Evolutionary conservation across 768 basidiomycete species (phyloP), one percentile per base, ranked within the genome.

Genomic region (Albatrellus ellisii): DNA sequence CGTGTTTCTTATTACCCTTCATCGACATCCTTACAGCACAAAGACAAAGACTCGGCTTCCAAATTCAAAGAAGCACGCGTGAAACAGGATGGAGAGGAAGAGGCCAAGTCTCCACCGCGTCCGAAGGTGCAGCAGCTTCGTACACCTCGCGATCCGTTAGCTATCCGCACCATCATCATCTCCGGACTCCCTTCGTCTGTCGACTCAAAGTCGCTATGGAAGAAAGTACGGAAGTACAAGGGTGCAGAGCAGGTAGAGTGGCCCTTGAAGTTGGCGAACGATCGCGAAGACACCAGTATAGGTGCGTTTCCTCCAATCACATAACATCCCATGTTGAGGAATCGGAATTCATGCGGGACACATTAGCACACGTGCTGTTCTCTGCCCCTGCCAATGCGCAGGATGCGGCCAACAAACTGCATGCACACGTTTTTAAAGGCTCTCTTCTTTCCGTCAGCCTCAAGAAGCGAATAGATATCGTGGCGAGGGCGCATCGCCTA

Each of bases 391-490:
- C 67, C 5, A 59, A 71, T 21, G 90, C 92, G 0, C 66, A 70
- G 28, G 72, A 77, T 8, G 83, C 88, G 2, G 75, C 85, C 28
- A 64, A 59, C 41, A 88, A 85, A 58, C 72, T 98, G 1, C 89
- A 98, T 55, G 88, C 87, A 1, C 89, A 92, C 56, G 82, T 91
- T 22, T 94, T 83, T 72, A 92, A 94, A 56, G 89, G 90, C 29
- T 67, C 69, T 7, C 64, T 91, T 4, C 72, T 97, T n/a, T 88
- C 84, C 2, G 86, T 82, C 11, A 77, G 82, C 6, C 69, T 94
- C 37, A 91, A 94, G 68, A 89, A 89, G 55, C 75, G 86, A 12
- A 62, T 87, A 6, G 85, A 91, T 43, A 72, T 64, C 2, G 66
- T 82, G 7, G 62, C 70, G 14, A 82, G 77, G 48, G 59, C 68